These are phyloP conservation scores for Exophiala aquamarina DNA, from an alignment of 2,329 filamentous ascomycete species.

Conservation along the genomic window DNA sequence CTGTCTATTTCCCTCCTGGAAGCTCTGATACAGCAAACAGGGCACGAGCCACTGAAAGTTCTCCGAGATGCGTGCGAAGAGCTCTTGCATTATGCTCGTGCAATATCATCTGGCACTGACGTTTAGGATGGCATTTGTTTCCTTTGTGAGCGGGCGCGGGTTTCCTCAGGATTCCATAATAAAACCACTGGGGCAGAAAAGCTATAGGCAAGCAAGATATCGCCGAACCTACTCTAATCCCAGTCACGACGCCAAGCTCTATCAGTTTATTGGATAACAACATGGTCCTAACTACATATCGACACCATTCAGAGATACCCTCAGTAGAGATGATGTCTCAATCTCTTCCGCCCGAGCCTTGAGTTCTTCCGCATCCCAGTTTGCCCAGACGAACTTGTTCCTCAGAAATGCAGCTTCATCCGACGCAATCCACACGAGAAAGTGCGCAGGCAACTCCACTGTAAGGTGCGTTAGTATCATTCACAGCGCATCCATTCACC, in stretches of 20 bases:
- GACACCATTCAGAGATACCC: constrained; percentile 12
- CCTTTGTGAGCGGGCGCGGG: too few species aligned
- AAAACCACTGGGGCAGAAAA: too few species aligned
- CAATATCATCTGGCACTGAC: neutral
- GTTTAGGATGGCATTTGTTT: constrained; percentile 1
- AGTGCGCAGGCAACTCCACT: constrained; percentile 28
- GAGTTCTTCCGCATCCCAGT: constrained; percentile 48
- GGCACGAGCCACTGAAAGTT: constrained; percentile 5
- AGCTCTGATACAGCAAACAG: constrained; percentile 10
- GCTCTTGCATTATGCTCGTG: constrained; percentile 7
- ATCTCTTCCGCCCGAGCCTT: constrained; percentile 41
- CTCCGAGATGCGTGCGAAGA: constrained; percentile 7
- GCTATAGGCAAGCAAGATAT: too few species aligned
- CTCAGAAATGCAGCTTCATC: constrained; percentile 41
- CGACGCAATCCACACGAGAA: constrained; percentile 39
- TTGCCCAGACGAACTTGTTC: constrained; percentile 38
- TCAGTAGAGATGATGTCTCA: constrained; percentile 11
- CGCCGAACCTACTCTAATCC: neutral
- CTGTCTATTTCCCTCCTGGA: constrained; percentile 10
- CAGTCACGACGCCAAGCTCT: neutral
- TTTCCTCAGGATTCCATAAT: too few species aligned
- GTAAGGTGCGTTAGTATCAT: neutral
- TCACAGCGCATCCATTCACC: neutral
- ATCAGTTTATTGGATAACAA: neutral
- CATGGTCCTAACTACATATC: constrained; percentile 9